phyloP scores from a whole-genome alignment of 2,329 filamentous ascomycete genomes.

The Cordyceps pruinosa region DNA sequence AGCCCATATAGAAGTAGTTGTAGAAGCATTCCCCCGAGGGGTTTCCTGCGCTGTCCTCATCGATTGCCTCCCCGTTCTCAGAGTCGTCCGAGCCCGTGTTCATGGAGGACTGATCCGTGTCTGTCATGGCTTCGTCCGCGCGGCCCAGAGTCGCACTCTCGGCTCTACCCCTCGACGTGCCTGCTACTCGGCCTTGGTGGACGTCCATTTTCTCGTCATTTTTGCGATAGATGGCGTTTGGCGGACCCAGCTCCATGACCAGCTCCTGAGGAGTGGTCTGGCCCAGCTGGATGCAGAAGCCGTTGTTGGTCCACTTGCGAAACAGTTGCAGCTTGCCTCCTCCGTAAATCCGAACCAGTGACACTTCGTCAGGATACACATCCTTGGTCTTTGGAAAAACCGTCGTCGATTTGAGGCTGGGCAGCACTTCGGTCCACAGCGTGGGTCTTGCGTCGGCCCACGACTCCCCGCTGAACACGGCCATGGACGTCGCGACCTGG shows the following conservation, averaged over 20 bases:
- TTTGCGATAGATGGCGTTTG: conserved; percentile 89
- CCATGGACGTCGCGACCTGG: conserved; percentile 75
- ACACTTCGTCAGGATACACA: conserved; percentile 80
- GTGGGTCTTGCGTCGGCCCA: conserved; percentile 77
- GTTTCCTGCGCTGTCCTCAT: conserved; percentile 47
- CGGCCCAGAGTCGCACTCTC: conserved; percentile 36
- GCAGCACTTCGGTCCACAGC: conserved; percentile 68
- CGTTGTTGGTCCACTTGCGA: conserved; percentile 59
- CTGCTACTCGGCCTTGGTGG: conserved; percentile 57
- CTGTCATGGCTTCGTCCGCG: conserved; percentile 50
- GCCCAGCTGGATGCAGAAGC: conserved; percentile 68
- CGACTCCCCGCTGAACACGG: conserved; percentile 81
- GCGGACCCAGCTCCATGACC: conserved; percentile 82
- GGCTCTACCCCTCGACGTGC: conserved; percentile 42
- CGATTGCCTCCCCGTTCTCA: conserved; percentile 49
- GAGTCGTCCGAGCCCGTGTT: conserved; percentile 65
- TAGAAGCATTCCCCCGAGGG: conserved; percentile 77
- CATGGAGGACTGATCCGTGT: conserved; percentile 69
- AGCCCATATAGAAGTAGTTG: conserved; percentile 94
- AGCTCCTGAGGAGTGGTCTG: conserved; percentile 90
- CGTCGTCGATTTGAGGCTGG: conserved; percentile 65
- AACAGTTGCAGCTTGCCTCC: conserved; percentile 72
- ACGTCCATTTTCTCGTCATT: conserved; percentile 85
- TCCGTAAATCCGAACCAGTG: conserved; percentile 69
- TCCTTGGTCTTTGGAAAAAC: conserved; percentile 67